Conservation (phyloP, 2,329 filamentous ascomycete species). For the Aulographum hederae region DNA sequence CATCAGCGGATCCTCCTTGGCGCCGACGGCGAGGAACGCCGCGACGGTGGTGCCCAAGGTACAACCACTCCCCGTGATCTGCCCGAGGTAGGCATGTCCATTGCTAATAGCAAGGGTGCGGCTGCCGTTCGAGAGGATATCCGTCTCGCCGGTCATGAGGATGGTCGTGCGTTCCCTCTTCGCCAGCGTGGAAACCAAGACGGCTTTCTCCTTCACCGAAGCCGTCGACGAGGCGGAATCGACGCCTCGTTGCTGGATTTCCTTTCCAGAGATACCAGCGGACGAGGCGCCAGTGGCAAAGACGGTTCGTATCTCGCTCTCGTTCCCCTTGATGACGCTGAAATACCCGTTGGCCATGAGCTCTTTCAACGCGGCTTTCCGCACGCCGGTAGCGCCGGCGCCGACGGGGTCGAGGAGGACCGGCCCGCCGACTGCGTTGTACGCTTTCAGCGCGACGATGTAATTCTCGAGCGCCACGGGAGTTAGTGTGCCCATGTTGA, state of each 20-base stretch:
- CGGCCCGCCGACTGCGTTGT: slow-evolving; percentile 59
- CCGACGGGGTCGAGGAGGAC: slow-evolving; percentile 83
- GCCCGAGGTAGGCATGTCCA: slow-evolving; percentile 52
- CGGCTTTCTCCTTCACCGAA: slow-evolving; percentile 35
- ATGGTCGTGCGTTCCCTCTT: slow-evolving; percentile 45
- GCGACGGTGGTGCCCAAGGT: slow-evolving; percentile 68
- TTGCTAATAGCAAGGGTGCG: slow-evolving; percentile 53
- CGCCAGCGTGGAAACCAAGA: slow-evolving; percentile 49
- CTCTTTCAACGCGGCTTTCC: slow-evolving; percentile 50
- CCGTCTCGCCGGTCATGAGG: slow-evolving; percentile 63
- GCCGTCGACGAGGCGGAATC: slow-evolving; percentile 49
- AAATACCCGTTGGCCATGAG: slow-evolving; percentile 62
- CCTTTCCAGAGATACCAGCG: slow-evolving; percentile 15
- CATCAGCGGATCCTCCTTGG: slow-evolving; percentile 44
- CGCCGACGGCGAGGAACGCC: slow-evolving; percentile 46
- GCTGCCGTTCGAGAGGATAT: slow-evolving; percentile 59
- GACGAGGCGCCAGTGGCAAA: too few relatives aligned
- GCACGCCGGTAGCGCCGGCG: slow-evolving; percentile 61
- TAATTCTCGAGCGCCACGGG: slow-evolving; percentile 57
- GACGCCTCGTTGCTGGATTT: slow-evolving; percentile 56
- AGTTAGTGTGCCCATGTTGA: slow-evolving; percentile 91
- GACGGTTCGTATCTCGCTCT: slow-evolving; percentile 66
- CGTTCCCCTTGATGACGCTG: slow-evolving; percentile 85
- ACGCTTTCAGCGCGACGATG: slow-evolving; percentile 54
- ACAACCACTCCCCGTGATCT: slow-evolving; percentile 62